phyloP scores from a whole-genome alignment of 2,329 filamentous ascomycete genomes.

The Neurospora sp. region DNA sequence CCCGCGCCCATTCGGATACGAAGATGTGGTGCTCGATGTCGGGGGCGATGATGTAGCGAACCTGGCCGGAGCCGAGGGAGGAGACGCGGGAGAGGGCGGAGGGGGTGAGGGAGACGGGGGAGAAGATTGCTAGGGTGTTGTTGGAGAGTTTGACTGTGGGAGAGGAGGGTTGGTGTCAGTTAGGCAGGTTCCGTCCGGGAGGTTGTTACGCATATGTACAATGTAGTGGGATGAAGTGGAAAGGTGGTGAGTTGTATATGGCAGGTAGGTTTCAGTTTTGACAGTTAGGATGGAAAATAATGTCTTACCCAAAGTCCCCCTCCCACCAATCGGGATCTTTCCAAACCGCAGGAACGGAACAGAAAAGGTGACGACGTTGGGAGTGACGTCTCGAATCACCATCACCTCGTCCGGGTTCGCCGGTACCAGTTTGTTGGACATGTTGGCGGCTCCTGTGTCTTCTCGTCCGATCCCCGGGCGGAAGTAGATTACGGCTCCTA shows the following conservation, averaged over 20 bases:
- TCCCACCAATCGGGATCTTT: slow-evolving; percentile 70
- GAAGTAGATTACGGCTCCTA: background rate
- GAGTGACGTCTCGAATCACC: slow-evolving; percentile 79
- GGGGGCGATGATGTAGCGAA: slow-evolving; percentile 77
- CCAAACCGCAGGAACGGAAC: slow-evolving; percentile 80
- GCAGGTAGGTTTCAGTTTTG: background rate
- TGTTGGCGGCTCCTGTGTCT: slow-evolving; percentile 20
- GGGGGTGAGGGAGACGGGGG: slow-evolving; percentile 75
- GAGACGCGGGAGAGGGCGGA: slow-evolving; percentile 56
- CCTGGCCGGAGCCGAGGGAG: slow-evolving; percentile 51
- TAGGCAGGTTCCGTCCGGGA: no score
- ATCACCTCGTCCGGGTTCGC: slow-evolving; percentile 70
- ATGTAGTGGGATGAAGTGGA: no score
- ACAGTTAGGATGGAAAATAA: background rate
- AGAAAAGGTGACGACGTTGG: slow-evolving; percentile 68
- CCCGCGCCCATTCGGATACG: slow-evolving; percentile 71
- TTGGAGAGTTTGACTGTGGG: slow-evolving; percentile 62
- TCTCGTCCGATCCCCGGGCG: background rate
- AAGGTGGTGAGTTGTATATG: no score
- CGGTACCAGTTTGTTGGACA: slow-evolving; percentile 58
- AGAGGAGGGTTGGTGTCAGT: background rate
- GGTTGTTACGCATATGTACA: no score
- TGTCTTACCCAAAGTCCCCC: slow-evolving; percentile 68
- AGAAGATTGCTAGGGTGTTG: slow-evolving; percentile 80
- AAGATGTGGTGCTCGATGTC: slow-evolving; percentile 96